Base-by-base conservation (phyloP, 106 monocot species). In the Gastrodia elata region DNA sequence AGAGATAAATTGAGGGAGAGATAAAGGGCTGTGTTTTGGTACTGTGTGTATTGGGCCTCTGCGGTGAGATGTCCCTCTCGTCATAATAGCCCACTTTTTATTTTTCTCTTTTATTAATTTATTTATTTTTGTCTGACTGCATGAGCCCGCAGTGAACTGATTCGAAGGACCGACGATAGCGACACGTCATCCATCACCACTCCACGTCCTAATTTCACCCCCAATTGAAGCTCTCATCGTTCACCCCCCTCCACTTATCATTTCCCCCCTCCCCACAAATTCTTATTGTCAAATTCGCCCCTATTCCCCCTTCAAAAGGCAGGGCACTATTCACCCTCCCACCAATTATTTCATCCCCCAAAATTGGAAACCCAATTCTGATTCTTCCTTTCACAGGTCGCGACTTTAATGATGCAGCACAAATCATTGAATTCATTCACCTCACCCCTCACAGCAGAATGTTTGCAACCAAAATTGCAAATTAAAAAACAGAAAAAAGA, bases 21-120 rank as follows among this genome's bases (percentile, higher is more conserved):
- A 35, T 37, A 16, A 35, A 27, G 6, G 67, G 1, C 20, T 35
- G 67, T 67, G 67, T 67, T 57, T 57, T n/a, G 56, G 67, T 67
- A 67, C 67, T 38, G 67, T 38, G 67, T 4, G 34, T 38, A 67
- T 67, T 67, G 67, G 67, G 37, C 1, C 3, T 36, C 67, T 67
- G 67, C 67, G 40, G 69, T 69, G 69, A 69, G 40, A 69, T 15
- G 69, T 69, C 69, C 40, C 69, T 69, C 69, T 69, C 69, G 69
- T 26, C 69, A 69, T 69, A 40, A 69, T 69, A 69, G 20, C 38
- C 8, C 68, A 1, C 20, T 25, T 7, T 38, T 25, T n/a, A n/a
- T n/a, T n/a, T n/a, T n/a, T n/a, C n/a, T 8, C 27, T 15, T 15
- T 44, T 15, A 8, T 44, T 15, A 8, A 11, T 15, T 15, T 44